Percentiles rank a stretch among this genome's conserved stretches.
Conservation (phyloP, 2,329 filamentous ascomycete genomes). For the Akanthomyces dipterigenus region DNA sequence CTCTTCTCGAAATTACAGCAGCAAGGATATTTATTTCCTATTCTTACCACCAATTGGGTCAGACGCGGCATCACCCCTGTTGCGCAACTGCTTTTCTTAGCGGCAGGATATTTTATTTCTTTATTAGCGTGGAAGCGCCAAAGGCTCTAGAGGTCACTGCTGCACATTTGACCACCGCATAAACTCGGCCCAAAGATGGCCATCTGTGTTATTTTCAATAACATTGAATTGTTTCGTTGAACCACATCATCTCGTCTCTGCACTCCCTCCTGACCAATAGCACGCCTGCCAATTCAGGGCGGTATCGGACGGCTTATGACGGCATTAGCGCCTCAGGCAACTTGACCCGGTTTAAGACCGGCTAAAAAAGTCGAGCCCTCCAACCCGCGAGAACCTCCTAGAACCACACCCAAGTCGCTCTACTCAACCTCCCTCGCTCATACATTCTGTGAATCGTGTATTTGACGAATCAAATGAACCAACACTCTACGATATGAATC, state of each 20-base stretch:
- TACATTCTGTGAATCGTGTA: neutral
- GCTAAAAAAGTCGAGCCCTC: slow-evolving; percentile 15
- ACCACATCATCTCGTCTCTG: neutral
- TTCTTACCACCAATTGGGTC: neutral
- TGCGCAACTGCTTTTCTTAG: neutral
- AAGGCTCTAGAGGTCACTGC: neutral
- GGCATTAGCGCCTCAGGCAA: slow-evolving; percentile 21
- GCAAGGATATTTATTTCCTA: neutral
- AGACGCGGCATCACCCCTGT: neutral
- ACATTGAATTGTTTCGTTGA: neutral
- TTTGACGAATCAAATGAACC: slow-evolving; percentile 21
- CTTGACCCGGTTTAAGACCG: slow-evolving; percentile 14
- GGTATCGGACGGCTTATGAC: slow-evolving; percentile 19
- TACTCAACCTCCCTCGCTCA: neutral
- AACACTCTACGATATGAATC: slow-evolving; percentile 36
- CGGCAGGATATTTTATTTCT: neutral
- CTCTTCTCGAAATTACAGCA: neutral
- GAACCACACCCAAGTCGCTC: slow-evolving; percentile 2
- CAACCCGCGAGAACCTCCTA: slow-evolving; percentile 8
- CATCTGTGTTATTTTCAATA: neutral
- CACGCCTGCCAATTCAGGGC: neutral
- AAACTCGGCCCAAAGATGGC: neutral
- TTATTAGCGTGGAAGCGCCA: neutral
- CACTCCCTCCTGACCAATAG: neutral
- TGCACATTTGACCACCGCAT: neutral